Base-by-base conservation (phyloP, 1,139 yeast species). In the Arxiozyma heterogenica region DNA sequence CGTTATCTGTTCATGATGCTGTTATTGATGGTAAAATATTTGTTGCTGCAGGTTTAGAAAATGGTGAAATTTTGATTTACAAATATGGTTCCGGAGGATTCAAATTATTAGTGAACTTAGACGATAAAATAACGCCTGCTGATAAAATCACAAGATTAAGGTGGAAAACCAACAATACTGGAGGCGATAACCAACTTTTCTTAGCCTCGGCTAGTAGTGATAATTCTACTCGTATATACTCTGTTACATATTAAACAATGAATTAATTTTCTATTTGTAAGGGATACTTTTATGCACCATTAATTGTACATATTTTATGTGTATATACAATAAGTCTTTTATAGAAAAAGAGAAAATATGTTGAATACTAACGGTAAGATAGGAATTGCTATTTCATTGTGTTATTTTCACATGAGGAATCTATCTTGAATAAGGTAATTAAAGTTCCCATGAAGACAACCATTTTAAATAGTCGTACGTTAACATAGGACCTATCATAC, bases 191-290 rank as follows among this genome's bases (percentile, higher is more conserved):
- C 8, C 62, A 59, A 21, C 54, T 70, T 8, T 61, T 74, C 17
- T 71, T 88, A 57, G 95, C 84, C 0, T 82, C 78, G 25, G 89
- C 85, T 21, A 83, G 94, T 62, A 77, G 76, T 46, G 96, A 89
- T 64, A 73, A 79, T 45, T 84, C 94, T 1, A 76, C 84, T 9
- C 76, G 94, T 60, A 71, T 86, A 20, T 81, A 79, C 61, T 72
- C 76, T 20, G 54, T 73, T n/a, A 56, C 56, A 41, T 52, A 71
- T 41, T 57, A 52, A 42, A n/a, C 34, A 41, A 22, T 20, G 22
- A 47, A 7, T 17, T 17, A 9, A 38, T 21, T 17, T 25, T 18
- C 20, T n/a, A 20, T 44, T 8, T 44, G n/a, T n/a, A 25, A 34
- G 20, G 22, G n/a, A n/a, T 44, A 25, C 15, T n/a, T 25, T 25